Evolutionary conservation across 768 basidiomycete species (phyloP).

Genomic region (Harrya chromipes): DNA sequence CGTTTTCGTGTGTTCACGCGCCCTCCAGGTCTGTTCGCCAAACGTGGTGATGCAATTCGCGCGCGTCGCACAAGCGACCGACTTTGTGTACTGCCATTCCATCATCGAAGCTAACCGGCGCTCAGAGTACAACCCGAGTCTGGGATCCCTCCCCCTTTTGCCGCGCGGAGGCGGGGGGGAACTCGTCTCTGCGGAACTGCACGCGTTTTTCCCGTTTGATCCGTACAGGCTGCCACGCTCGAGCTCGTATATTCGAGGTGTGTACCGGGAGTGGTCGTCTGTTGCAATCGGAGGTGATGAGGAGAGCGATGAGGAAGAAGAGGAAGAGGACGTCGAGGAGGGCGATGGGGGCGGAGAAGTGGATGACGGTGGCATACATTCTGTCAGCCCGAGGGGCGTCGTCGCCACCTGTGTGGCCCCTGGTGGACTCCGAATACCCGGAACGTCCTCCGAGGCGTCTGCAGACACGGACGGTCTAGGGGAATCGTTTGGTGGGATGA

Average conservation of each 20-base stretch:
- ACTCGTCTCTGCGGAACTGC: conserved; percentile 64
- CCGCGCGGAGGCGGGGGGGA: conserved; percentile 30
- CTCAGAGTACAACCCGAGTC: conserved; percentile 43
- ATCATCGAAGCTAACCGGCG: conserved; percentile 89
- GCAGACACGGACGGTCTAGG: conserved; percentile 54
- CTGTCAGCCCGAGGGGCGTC: too few species aligned
- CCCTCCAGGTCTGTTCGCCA: conserved; percentile 74
- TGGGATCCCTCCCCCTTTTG: conserved; percentile 17
- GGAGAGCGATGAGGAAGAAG: conserved; percentile 68
- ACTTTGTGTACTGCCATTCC: conserved; percentile 92
- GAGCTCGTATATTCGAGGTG: conserved; percentile 66
- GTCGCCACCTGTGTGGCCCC: not conserved
- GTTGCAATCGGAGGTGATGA: conserved; percentile 71
- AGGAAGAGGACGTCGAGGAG: conserved; percentile 50
- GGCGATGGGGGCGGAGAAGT: conserved; percentile 21
- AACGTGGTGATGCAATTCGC: conserved; percentile 94
- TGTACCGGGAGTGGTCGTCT: conserved; percentile 88
- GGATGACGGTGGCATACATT: conserved; percentile 5
- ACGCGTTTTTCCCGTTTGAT: conserved; percentile 97
- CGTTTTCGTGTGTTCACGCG: not conserved
- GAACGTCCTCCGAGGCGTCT: conserved; percentile 17
- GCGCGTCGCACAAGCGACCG: conserved; percentile 83
- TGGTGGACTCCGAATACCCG: conserved; percentile 23
- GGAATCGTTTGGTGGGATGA: conserved; percentile 75
- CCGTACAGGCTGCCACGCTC: conserved; percentile 90